Evolutionary conservation across 139 green algal genomes (phyloP).

Genomic region (Zygnema cylindricum): DNA sequence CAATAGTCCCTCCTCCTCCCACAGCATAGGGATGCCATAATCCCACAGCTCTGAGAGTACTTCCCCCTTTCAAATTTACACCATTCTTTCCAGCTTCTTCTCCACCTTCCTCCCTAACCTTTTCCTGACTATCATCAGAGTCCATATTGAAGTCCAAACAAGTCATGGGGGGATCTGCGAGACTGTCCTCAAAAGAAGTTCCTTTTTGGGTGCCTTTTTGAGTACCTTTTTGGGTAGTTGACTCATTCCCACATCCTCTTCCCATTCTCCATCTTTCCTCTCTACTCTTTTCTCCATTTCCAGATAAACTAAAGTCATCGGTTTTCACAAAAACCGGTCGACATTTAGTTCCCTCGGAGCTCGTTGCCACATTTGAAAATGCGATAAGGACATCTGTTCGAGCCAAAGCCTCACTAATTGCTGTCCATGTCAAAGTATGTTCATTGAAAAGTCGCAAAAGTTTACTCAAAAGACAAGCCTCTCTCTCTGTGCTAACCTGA

Average conservation of each 20-base stretch:
- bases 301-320: neutral
- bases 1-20: conserved; percentile 41
- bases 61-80: neutral
- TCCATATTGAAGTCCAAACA: neutral
- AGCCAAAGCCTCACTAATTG: conserved; percentile 40
- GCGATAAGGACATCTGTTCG: conserved; percentile 48
- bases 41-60: conserved; percentile 1
- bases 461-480: neutral
- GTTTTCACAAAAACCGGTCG: conserved; percentile 51
- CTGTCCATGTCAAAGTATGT: conserved; percentile 25
- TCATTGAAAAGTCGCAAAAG: conserved; percentile 36
- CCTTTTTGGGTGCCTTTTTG: neutral
- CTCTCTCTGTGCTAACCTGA: conserved; percentile 24
- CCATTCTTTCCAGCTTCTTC: neutral
- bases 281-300: neutral
- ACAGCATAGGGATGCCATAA: conserved; percentile 60
- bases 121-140: neutral
- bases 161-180: neutral
- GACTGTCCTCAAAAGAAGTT: neutral
- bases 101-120: neutral
- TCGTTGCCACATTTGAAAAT: conserved; percentile 32
- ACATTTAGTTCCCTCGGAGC: conserved; percentile 17
- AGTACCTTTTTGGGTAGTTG: neutral
- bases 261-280: too few species aligned
- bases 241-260: too few species aligned